Percentiles rank a stretch among this genome's conserved stretches.
These are phyloP conservation scores for Globisporangium nagaii DNA, from an alignment of 352 stramenopile species.

Conservation along the genomic window DNA sequence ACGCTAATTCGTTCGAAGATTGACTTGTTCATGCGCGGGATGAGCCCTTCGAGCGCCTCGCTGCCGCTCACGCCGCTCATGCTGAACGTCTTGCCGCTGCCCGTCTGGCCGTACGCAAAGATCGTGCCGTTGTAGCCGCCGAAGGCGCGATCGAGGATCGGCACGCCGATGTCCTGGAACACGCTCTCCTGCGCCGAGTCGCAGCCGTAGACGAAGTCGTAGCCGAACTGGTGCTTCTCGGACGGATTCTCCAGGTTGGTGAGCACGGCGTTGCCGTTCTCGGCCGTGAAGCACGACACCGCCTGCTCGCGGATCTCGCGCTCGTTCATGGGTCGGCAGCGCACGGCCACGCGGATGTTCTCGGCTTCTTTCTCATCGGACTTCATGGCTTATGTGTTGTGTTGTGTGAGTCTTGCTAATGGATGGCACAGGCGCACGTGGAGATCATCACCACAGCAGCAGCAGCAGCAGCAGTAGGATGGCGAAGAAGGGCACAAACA, in stretches of 20 bases:
- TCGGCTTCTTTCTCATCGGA: constrained; percentile 75
- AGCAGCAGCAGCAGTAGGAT: too few relatives aligned
- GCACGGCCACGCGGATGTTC: constrained; percentile 91
- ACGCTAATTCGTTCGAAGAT: constrained; percentile 85
- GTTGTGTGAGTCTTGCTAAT: not conserved
- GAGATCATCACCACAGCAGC: not conserved
- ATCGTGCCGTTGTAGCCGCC: constrained; percentile 89
- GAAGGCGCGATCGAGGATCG: constrained; percentile 78
- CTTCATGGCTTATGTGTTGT: constrained; percentile 34
- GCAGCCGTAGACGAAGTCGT: constrained; percentile 85
- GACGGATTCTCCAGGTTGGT: constrained; percentile 77
- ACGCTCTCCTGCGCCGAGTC: constrained; percentile 70
- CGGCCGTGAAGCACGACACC: constrained; percentile 60
- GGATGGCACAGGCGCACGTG: not conserved
- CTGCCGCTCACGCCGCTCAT: constrained; percentile 74
- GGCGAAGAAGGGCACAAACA: too few relatives aligned
- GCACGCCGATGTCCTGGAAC: constrained; percentile 73
- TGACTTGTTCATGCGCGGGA: constrained; percentile 87
- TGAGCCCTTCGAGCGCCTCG: constrained; percentile 78
- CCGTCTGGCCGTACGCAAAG: constrained; percentile 86
- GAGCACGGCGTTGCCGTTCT: constrained; percentile 71
- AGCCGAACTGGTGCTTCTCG: constrained; percentile 84
- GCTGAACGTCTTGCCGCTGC: constrained; percentile 86
- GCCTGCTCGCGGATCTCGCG: constrained; percentile 80
- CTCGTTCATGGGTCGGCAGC: constrained; percentile 88